phyloP scores from a whole-genome alignment of 31 red algal genomes.

The Endocladia muricata region DNA sequence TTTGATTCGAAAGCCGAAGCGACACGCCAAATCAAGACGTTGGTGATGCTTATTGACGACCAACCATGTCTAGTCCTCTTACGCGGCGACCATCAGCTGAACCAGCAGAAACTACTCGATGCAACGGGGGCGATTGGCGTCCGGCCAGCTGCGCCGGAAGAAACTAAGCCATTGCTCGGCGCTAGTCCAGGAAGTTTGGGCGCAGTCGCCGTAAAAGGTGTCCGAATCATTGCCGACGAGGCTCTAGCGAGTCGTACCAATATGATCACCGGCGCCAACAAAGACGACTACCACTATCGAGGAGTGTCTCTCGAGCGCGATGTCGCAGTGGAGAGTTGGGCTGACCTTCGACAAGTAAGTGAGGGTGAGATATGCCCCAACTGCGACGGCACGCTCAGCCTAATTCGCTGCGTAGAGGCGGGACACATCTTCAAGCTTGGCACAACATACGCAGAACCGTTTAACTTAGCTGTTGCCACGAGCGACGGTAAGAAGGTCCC shows the following conservation, averaged over 20 bases:
- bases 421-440: slow-evolving; percentile 31
- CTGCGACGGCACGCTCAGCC: not conserved
- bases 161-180: not conserved
- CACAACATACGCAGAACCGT: not conserved
- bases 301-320: not conserved
- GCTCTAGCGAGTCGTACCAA: not conserved
- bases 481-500: not conserved
- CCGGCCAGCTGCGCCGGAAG: too few species aligned
- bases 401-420: slow-evolving; percentile 15
- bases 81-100: slow-evolving; percentile 17
- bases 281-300: slow-evolving; percentile 20
- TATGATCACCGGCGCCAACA: slow-evolving; percentile 18
- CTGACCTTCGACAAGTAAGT: slow-evolving; percentile 1
- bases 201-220: not conserved
- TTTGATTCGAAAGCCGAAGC: too few species aligned
- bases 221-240: slow-evolving; percentile 12
- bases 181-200: slow-evolving; percentile 1
- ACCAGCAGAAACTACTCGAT: not conserved
- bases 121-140: too few species aligned
- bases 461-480: not conserved
- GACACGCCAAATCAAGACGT: too few species aligned
- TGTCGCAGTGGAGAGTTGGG: not conserved
- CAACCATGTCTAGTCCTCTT: too few species aligned
- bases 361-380: slow-evolving; percentile 13
- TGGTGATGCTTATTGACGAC: too few species aligned